Conservation (phyloP, 306 rosid species). For the Glycine soja region DNA sequence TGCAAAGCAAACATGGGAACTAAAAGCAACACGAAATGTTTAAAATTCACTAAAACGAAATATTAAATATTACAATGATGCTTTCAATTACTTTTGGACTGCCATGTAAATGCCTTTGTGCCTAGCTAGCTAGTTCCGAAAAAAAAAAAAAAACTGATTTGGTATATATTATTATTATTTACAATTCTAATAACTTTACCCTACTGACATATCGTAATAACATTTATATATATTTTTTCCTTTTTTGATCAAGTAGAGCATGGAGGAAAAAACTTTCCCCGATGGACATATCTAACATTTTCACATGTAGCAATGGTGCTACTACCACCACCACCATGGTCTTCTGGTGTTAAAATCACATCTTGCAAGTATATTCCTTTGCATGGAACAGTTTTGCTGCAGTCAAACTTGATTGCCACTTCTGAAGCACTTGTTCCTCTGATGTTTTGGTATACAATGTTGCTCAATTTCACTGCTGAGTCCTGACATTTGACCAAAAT, state of each 20-base stretch:
- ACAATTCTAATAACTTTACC: too few relatives aligned
- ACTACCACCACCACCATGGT: neutral
- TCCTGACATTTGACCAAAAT: conserved; percentile 40
- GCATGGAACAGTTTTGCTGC: conserved; percentile 67
- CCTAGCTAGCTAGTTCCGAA: too few relatives aligned
- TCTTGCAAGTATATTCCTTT: conserved; percentile 54
- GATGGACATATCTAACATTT: conserved; percentile 46
- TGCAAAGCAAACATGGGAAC: too few relatives aligned
- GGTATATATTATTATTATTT: too few relatives aligned
- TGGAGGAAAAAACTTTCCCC: conserved; percentile 61
- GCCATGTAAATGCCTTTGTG: too few relatives aligned
- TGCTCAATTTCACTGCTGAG: conserved; percentile 70
- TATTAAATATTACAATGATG: too few relatives aligned
- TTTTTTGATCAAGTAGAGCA: conserved; percentile 44
- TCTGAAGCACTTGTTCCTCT: conserved; percentile 79
- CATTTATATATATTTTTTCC: neutral
- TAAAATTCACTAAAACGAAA: too few relatives aligned
- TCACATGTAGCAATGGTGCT: conserved; percentile 58
- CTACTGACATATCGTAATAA: too few relatives aligned
- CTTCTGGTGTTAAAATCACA: conserved; percentile 49
- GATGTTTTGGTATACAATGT: conserved; percentile 63
- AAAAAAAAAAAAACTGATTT: too few relatives aligned
- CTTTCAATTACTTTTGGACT: too few relatives aligned
- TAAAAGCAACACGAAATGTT: too few relatives aligned
- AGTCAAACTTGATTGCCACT: conserved; percentile 68